phyloP scores from a whole-genome alignment of 2,329 filamentous ascomycete species.

The Myriangium duriaei region DNA sequence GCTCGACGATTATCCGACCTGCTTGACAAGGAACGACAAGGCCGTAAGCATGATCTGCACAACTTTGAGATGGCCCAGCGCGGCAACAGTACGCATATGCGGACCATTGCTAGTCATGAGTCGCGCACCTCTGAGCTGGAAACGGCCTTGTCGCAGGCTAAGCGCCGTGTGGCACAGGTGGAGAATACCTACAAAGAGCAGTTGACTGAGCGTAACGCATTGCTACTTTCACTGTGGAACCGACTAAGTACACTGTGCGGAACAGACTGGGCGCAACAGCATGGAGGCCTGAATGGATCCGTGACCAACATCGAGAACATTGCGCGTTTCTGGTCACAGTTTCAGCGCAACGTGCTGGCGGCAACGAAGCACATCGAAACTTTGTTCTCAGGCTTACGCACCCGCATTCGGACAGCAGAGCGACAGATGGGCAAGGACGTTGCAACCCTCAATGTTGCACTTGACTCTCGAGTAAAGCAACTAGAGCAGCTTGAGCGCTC shows the following conservation, averaged over 20 bases:
- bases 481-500: conserved; percentile 70
- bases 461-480: conserved; percentile 69
- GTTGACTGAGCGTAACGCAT: conserved; percentile 74
- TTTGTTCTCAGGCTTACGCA: conserved; percentile 64
- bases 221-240: conserved; percentile 84
- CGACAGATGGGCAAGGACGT: conserved; percentile 86
- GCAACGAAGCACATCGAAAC: conserved; percentile 80
- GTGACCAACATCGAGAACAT: conserved; percentile 78
- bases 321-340: conserved; percentile 70
- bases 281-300: conserved; percentile 79
- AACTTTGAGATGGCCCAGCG: conserved; percentile 82
- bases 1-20: conserved; percentile 72
- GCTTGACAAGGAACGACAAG: conserved; percentile 78
- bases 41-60: conserved; percentile 73
- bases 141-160: conserved; percentile 61
- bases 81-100: conserved; percentile 74
- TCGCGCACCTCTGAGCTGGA: conserved; percentile 78
- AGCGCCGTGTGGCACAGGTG: conserved; percentile 59
- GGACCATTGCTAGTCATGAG: conserved; percentile 75
- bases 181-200: conserved; percentile 79
- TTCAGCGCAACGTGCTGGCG: conserved; percentile 76
- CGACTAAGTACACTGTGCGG: conserved; percentile 76
- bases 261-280: conserved; percentile 79
- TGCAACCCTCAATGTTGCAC: conserved; percentile 66
- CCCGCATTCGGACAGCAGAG: conserved; percentile 73